Percentiles rank a stretch among this genome's conserved stretches.
Conservation (phyloP, 2,329 filamentous ascomycete genomes). For the Colletotrichum zoysiae region DNA sequence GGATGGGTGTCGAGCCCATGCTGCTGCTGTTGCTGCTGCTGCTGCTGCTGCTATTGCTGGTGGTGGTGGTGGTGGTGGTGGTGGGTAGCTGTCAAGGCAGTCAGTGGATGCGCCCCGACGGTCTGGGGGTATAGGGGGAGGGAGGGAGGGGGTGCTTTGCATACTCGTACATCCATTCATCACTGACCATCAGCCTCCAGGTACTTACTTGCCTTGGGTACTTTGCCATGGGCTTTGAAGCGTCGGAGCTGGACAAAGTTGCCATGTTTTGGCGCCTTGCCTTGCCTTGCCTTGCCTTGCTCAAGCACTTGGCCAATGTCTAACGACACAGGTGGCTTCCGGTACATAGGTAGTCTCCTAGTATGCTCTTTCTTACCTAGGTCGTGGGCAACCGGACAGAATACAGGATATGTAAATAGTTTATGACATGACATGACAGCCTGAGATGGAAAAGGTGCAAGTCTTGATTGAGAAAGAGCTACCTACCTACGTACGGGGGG, state of each 20-base stretch:
- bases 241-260: neutral
- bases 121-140: conserved; percentile 14
- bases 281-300: no score
- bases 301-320: neutral
- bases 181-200: no score
- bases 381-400: neutral
- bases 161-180: no score
- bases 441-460: neutral
- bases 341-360: neutral
- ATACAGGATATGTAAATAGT: no score
- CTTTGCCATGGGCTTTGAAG: conserved; percentile 1
- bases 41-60: neutral
- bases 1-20: conserved; percentile 25
- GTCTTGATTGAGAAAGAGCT: neutral
- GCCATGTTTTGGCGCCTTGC: neutral
- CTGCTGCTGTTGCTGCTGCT: neutral
- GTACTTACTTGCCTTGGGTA: neutral
- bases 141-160: neutral
- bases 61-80: neutral
- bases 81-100: conserved; percentile 31
- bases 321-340: no score
- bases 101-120: conserved; percentile 29
- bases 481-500: no score
- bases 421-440: neutral
- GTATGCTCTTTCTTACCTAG: neutral